Evolutionary conservation across 2,329 filamentous ascomycete species (phyloP), one percentile per base, ranked within the genome.

Genomic region (Madurella mycetomatis): DNA sequence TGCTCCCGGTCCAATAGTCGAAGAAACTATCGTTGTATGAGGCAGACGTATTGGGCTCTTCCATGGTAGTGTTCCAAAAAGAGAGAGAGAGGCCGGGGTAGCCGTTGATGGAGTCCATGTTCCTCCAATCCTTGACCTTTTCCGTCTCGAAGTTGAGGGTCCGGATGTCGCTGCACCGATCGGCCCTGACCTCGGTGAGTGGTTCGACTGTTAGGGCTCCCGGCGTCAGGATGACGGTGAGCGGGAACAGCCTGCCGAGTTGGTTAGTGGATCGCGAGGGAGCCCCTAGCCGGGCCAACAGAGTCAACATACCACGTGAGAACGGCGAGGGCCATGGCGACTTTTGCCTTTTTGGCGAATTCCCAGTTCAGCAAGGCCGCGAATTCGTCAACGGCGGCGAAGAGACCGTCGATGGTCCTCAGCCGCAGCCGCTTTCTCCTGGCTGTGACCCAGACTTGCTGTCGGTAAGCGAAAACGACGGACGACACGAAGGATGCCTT

Each of bases 141-240:
- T 68, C 66, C 2, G 54, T 43, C 1, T 61, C 57, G 46, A 68
- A 68, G 47, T 68, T 68, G 25, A 68, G 61, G 0, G 64, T 66
- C 25, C 65, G 62, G 19, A 67, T 59, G 11, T 54, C 49, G 9
- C 45, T 18, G 49, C 66, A 68, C 1, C 32, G 32, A 11, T 47
- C 57, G 2, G 53, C 42, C 4, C 55, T 46, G 43, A 45, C 30
- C 18, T 60, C 57, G 1, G 58, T 56, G 12, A 49, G 44, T 4
- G 59, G 63, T 31, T 61, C 64, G 5, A 68, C 63, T 2, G 66
- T 62, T 31, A 68, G 55, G 1, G 65, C 64, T 9, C 65, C 64
- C 1, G 64, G 60, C 1, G 64, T 67, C 17, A 68, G 47, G 42
- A 68, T 67, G 42, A 67, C 65, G 2, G 64, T 61, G 11, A 68